Base-by-base conservation (phyloP, 768 basidiomycete species). In the Crucibulum laeve region DNA sequence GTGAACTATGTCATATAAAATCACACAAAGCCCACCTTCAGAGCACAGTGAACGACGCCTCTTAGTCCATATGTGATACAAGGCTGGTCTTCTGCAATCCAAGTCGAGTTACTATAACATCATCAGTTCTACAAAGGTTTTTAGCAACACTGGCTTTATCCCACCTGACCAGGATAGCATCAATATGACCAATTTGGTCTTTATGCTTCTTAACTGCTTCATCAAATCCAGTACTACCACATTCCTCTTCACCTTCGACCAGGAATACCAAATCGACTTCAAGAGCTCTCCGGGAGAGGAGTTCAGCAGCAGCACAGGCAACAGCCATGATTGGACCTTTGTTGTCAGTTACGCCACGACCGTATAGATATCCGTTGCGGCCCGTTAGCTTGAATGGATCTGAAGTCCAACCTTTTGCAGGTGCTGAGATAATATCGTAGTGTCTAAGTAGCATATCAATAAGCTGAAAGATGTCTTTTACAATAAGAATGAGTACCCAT, bases 191-290 rank as follows among this genome's bases (percentile, higher is more conserved):
- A 53, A 98, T 93, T n/a, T n/a, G n/a, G n/a, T n/a, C n/a, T n/a
- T 90, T 92, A 62, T 92, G 71, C 43, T 70, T 75, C 43, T 67
- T 55, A 7, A 97, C 86, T 2, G 86, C 77, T n/a, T 88, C 79
- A 28, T 68, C 74, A 55, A 99, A 94, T 0, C 94, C 92, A 4
- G 72, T 62, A 57, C 92, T 95, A 1, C 95, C 95, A n/a, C 80
- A 82, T 60, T 99, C 96, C 59, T 96, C 96, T 59, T 98, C 95
- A 0, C 96, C 96, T 64, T 99, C 96, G 13, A 98, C 82, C 40
- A 97, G 62, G 59, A 98, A 82, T 4, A 97, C 82, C 1, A 99
- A 60, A 56, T 99, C 96, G 0, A 93, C 74, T 18, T 79, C 89
- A 2, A 99, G 76, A 8, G 82, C 76, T 1, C 91, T 74, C 10